These are phyloP conservation scores for Spathaspora hagerdaliae DNA, from an alignment of 805 yeast genomes.

Conservation along the genomic window DNA sequence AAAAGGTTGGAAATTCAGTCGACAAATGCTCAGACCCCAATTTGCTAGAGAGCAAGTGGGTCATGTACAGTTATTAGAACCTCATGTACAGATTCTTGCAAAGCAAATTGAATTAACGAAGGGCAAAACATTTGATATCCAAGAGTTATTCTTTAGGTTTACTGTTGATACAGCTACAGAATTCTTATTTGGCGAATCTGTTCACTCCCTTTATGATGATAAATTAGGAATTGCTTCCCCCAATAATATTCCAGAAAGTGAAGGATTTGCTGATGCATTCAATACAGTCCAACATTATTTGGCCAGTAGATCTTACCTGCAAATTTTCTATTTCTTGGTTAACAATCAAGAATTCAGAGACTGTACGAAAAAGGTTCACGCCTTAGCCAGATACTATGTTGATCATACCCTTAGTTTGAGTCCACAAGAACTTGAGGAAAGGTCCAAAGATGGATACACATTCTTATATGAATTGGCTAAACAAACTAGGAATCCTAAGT, in stretches of 20 bases:
- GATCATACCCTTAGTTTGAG: constrained; percentile 24
- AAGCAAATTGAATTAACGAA: constrained; percentile 18
- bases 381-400: constrained; percentile 28
- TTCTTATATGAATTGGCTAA: constrained; percentile 40
- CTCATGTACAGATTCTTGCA: constrained; percentile 23
- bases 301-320: constrained; percentile 31
- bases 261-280: constrained; percentile 31
- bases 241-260: constrained; percentile 24
- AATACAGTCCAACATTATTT: constrained; percentile 29
- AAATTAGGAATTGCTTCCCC: constrained; percentile 24
- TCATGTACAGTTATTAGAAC: constrained; percentile 31
- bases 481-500: constrained; percentile 32
- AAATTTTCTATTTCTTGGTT: constrained; percentile 22
- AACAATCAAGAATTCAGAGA: constrained; percentile 25
- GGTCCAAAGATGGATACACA: constrained; percentile 27
- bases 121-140: constrained; percentile 28
- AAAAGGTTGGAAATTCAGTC: constrained; percentile 35
- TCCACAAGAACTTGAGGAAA: constrained; percentile 24
- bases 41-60: constrained; percentile 36
- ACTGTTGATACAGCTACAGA: constrained; percentile 41
- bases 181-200: constrained; percentile 38
- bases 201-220: constrained; percentile 23
- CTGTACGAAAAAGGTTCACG: constrained; percentile 27
- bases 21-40: constrained; percentile 36
- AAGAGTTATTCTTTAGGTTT: constrained; percentile 28